Evolutionary conservation across 768 basidiomycete species (phyloP), one percentile per base, ranked within the genome.

Genomic region (Naganishia vaughanmartiniae): DNA sequence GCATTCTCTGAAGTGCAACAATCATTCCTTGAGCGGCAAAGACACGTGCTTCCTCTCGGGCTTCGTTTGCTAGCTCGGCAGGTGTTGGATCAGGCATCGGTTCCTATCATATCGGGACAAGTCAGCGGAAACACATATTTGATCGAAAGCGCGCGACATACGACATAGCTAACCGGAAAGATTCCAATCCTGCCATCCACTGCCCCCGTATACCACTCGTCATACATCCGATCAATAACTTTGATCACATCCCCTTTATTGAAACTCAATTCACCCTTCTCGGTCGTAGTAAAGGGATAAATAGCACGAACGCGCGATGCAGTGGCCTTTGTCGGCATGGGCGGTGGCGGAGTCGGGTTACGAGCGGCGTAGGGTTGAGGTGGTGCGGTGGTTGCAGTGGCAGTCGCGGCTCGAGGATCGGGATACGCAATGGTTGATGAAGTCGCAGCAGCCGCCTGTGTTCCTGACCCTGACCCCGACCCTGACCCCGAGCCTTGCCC

Each of bases 151-250:
- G 48, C 6, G 53, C 55, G 10, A 85, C 89, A 9, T 75, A 91
- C 92, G 75, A 97, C 92, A 83, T 97, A 96, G 80, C 95, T 96
- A 24, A 95, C 92, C 0, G 95, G 95, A 81, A 98, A 97, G 56
- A 98, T 98, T 54, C 93, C 93, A 2, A 93, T 92, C 70, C 90
- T 84, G 0, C 92, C 93, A 76, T 88, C 90, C 54, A 94, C 81
- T 74, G 96, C 93, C 0, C 95, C 95, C 28, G 92, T 83, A 92
- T 93, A 97, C 95, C 95, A 98, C 78, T 96, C 93, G 75, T 91
- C 90, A 81, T 95, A 95, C 28, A 89, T 90, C 30, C 92, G 87
- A 79, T 96, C 93, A 28, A 97, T 88, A 17, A 98, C 94, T 76
- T 93, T 92, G 84, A 97, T 93, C 55, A 95, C 84, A 73, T 96